Evolutionary conservation across 1,139 yeast species (phyloP), one percentile per base, ranked within the genome.

Genomic region (Diutina ranongensis): DNA sequence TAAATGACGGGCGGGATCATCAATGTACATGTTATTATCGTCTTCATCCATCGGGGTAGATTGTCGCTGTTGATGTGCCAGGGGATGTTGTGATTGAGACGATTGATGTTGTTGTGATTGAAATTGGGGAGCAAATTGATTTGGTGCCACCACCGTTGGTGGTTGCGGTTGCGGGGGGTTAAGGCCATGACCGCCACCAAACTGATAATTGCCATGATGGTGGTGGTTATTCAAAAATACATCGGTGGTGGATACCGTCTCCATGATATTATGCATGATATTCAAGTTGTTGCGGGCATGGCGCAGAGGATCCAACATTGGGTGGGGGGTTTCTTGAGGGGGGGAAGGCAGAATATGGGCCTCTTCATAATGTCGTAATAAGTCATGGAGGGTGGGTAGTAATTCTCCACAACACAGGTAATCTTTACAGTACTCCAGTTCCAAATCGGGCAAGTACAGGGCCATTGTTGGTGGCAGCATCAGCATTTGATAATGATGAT

Each of bases 361-460:
- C 63, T 92, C 97, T 62, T 94, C 98, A 60, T 92, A 94, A 61
- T 92, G 98, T 55, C 94, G 80, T 52, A 92, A 72, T 52, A 92
- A 71, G 62, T 92, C 98, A 62, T 92, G 98, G 52, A 92, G 69
- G 12, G 95, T 89, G 32, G 97, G 97, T 49, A 94, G 72, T 40
- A 83, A 70, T 60, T 85, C 83, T 31, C 97, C 98, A 67, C 98
- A 92, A 63, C 98, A 92, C 49, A 89, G 80, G 64, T 92, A 92
- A 65, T 92, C 98, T 62, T 85, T 86, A 63, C 98, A 92, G 63
- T 89, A 92, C 62, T 89, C 89, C 10, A 95, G 95, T 64, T 92
- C 98, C 50, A 92, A 70, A 57, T 86, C 85, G 15, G 97, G 97
- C 52, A 89, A 71, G 60, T 87, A 88, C 3, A 92, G 78, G 36